phyloP scores from a whole-genome alignment of 345 rosid genomes.

The Populus deltoides region DNA sequence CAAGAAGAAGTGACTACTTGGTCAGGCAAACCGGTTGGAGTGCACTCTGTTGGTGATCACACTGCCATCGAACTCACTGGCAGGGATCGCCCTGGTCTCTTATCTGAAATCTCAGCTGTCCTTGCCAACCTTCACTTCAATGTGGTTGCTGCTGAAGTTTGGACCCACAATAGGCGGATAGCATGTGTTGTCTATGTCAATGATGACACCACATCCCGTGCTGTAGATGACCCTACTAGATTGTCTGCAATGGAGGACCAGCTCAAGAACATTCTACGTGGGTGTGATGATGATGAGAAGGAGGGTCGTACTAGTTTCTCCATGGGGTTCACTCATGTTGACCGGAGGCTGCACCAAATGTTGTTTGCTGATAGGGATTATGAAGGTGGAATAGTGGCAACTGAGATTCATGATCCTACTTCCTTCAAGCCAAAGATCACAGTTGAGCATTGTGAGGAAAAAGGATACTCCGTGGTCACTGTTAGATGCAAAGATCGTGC shows the following conservation, averaged over 20 bases:
- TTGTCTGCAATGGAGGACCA: slow-evolving; percentile 71
- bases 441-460: slow-evolving; percentile 68
- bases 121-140: slow-evolving; percentile 73
- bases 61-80: slow-evolving; percentile 88
- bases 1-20: slow-evolving; percentile 48
- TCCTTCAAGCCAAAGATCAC: slow-evolving; percentile 52
- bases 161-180: slow-evolving; percentile 85
- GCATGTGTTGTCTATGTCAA: slow-evolving; percentile 85
- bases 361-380: slow-evolving; percentile 90
- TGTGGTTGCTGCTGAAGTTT: slow-evolving; percentile 82
- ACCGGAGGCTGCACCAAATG: slow-evolving; percentile 91
- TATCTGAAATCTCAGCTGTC: slow-evolving; percentile 80
- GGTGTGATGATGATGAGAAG: slow-evolving; percentile 65
- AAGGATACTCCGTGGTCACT: slow-evolving; percentile 74
- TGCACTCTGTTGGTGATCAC: slow-evolving; percentile 75
- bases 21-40: slow-evolving; percentile 71
- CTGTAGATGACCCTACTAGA: slow-evolving; percentile 60
- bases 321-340: slow-evolving; percentile 82
- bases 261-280: slow-evolving; percentile 67
- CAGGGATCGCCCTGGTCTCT: slow-evolving; percentile 81
- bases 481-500: slow-evolving; percentile 82
- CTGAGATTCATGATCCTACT: slow-evolving; percentile 40
- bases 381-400: slow-evolving; percentile 46
- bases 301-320: slow-evolving; percentile 66
- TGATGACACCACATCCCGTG: slow-evolving; percentile 51